Percentiles rank a stretch among this genome's conserved stretches.
Evolutionary conservation across 2,329 filamentous ascomycete genomes (phyloP).

Genomic region (Arthrobotrys pseudoclavata): DNA sequence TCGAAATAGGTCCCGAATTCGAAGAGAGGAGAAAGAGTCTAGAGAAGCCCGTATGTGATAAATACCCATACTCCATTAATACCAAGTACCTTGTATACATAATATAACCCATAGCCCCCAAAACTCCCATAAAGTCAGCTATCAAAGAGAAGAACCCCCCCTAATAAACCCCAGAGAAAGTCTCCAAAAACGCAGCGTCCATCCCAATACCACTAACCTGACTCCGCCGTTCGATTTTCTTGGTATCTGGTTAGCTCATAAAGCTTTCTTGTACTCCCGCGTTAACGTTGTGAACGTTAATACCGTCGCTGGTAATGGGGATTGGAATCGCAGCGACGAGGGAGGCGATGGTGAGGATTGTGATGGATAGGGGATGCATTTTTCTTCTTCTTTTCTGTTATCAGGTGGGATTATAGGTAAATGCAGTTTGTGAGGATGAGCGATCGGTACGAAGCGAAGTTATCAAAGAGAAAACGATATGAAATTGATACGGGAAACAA

Average conservation of each 20-base stretch:
- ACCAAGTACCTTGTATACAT: too few relatives aligned
- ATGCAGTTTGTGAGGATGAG: too few relatives aligned
- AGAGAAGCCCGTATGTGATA: too few relatives aligned
- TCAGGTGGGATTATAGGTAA: not conserved
- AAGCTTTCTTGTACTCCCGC: not conserved
- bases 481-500: too few relatives aligned
- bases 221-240: not conserved
- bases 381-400: not conserved
- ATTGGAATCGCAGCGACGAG: not conserved
- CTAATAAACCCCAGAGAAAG: constrained; percentile 2
- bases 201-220: not conserved
- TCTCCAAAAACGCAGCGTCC: not conserved
- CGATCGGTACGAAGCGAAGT: not conserved
- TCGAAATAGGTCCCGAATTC: too few relatives aligned
- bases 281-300: too few relatives aligned
- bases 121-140: not conserved
- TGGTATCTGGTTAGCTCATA: not conserved
- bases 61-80: too few relatives aligned
- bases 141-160: not conserved
- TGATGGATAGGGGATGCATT: not conserved
- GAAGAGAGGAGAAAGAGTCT: too few relatives aligned
- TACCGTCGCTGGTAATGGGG: not conserved
- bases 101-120: not conserved
- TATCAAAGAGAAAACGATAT: too few relatives aligned
- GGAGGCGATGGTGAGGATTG: not conserved